A percentile compares a stretch with the other conserved stretches of the same genome.
phyloP scores from a whole-genome alignment of 202 grass and related monocot genomes.

The Hordeum pubiflorum region DNA sequence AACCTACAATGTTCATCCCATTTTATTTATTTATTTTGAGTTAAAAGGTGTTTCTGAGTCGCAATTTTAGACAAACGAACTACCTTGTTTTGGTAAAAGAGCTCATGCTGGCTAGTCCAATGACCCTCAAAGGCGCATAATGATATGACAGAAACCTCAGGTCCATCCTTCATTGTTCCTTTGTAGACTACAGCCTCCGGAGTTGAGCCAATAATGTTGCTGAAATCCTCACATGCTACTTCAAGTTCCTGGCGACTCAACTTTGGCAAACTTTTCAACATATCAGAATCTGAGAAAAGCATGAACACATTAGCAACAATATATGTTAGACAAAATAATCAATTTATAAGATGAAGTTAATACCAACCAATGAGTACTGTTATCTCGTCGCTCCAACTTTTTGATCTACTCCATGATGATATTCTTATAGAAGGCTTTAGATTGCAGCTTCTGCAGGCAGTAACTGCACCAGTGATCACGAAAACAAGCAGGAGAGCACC shows the following conservation, averaged over 20 bases:
- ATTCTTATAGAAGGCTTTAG: constrained; percentile 58
- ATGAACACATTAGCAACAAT: constrained; percentile 6
- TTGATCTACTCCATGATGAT: constrained; percentile 59
- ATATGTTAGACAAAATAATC: background rate
- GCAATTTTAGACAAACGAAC: background rate
- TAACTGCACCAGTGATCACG: constrained; percentile 45
- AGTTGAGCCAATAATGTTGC: constrained; percentile 91
- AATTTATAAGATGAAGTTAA: background rate
- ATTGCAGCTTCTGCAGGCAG: constrained; percentile 73
- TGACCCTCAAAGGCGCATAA: constrained; percentile 65
- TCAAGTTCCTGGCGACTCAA: constrained; percentile 83
- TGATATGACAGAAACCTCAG: constrained; percentile 85
- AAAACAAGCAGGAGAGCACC: constrained; percentile 73
- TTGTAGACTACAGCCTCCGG: constrained; percentile 79
- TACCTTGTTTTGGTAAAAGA: constrained; percentile 89
- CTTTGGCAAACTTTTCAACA: constrained; percentile 69
- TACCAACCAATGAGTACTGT: constrained; percentile 59
- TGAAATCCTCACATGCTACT: constrained; percentile 96
- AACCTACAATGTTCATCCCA: constrained; percentile 20
- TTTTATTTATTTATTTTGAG: constrained; percentile 23
- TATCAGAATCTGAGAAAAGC: constrained; percentile 57
- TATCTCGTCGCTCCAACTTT: constrained; percentile 69
- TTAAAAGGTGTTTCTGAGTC: background rate
- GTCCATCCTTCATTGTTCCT: constrained; percentile 81
- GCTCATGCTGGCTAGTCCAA: constrained; percentile 82